Evolutionary conservation across 2,329 filamentous ascomycete genomes (phyloP), one percentile per base, ranked within the genome.

Genomic region (Ramichloridium luteum): DNA sequence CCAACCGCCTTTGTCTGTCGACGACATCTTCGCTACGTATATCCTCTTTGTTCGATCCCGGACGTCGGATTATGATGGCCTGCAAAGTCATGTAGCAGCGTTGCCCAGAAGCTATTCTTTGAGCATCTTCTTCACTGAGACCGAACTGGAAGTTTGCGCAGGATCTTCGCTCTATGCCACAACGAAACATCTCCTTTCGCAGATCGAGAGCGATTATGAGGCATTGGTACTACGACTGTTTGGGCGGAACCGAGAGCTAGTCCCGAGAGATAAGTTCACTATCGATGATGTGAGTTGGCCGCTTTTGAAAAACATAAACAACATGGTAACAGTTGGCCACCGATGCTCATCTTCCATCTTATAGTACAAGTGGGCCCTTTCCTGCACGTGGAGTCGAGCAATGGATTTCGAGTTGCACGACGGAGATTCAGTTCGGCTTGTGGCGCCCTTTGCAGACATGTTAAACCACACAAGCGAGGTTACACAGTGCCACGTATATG

Each of bases 321-420:
- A n/a, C n/a, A n/a, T n/a, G n/a, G n/a, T n/a, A 8, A 8, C 20
- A 23, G 20, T 23, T n/a, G n/a, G 20, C 20, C n/a, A n/a, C 20
- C n/a, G n/a, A 23, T n/a, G 8, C 8, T n/a, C 8, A 23, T 8
- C 20, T n/a, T 8, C 20, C 20, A 23, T n/a, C 20, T 23, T 23
- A 8, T n/a, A 23, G 20, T 23, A 23, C 20, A 23, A 23, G n/a
- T 23, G 20, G 20, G 20, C 20, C 8, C 20, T 23, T n/a, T 23
- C 8, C 20, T 8, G 8, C 20, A n/a, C n/a, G 20, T 23, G 20
- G 20, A 23, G 20, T 23, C 20, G 20, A 8, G 20, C 20, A 8
- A 23, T 23, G 20, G 20, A 23, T n/a, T 23, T 23, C 20, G n/a
- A n/a, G n/a, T n/a, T 23, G 20, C 20, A 23, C n/a, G 20, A 23